A percentile compares a stretch with the other conserved stretches of the same genome.
Evolutionary conservation across 805 yeast species (phyloP).

Genomic region (Sungouiella thailandica): DNA sequence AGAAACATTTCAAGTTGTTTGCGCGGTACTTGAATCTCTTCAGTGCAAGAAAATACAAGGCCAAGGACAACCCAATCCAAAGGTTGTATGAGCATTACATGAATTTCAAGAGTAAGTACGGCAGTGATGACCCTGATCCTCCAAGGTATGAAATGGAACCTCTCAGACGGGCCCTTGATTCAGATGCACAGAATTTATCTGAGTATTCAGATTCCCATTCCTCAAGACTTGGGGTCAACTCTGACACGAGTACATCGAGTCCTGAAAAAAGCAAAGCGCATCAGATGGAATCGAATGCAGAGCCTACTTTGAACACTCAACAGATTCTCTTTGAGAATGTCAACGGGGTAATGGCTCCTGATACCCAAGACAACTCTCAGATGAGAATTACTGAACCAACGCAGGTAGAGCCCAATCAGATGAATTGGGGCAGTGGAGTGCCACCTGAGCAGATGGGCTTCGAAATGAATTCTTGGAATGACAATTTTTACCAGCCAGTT

Average conservation of each 20-base stretch:
- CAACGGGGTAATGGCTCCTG: neutral
- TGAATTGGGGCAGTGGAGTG: neutral
- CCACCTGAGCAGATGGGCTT: neutral
- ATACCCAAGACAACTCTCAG: too few species aligned
- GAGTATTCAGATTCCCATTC: neutral
- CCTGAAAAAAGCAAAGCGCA: neutral
- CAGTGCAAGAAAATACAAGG: conserved; percentile 15
- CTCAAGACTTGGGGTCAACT: neutral
- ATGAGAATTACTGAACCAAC: neutral
- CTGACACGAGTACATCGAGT: neutral
- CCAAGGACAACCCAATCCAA: conserved; percentile 10
- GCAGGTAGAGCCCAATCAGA: neutral
- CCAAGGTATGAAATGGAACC: conserved; percentile 1
- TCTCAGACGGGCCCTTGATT: conserved; percentile 1
- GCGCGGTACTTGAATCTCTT: conserved; percentile 9
- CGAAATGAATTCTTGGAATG: too few species aligned
- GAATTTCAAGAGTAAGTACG: conserved; percentile 5
- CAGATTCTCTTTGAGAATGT: too few species aligned
- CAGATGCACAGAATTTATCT: neutral
- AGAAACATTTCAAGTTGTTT: conserved; percentile 12
- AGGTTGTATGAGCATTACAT: conserved; percentile 7
- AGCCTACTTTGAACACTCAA: too few species aligned
- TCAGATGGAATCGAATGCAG: too few species aligned
- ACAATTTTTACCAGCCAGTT: too few species aligned
- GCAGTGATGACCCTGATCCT: neutral